Conservation (phyloP, 2,329 filamentous ascomycete genomes). For the Graphium sp. region DNA sequence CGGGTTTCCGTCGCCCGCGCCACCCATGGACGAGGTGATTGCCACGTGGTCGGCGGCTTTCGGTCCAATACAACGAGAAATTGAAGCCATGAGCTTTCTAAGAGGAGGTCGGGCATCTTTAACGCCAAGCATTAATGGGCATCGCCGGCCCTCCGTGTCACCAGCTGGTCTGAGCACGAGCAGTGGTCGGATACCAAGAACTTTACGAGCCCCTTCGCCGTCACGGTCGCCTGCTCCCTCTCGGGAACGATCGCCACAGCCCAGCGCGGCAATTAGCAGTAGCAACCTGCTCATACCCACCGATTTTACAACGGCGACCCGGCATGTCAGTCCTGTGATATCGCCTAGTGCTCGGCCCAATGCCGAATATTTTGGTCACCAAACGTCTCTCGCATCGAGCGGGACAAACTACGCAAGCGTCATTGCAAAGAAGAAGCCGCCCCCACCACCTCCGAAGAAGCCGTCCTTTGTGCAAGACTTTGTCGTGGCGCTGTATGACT, state of each 20-base stretch:
- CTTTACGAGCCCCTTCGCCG: too few relatives aligned
- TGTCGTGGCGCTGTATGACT: slow-evolving; percentile 61
- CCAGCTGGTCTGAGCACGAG: slow-evolving; percentile 1
- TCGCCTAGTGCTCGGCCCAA: slow-evolving; percentile 9
- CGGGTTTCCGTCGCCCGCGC: slow-evolving; percentile 53
- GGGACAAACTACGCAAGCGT: slow-evolving; percentile 8
- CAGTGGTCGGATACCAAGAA: too few relatives aligned
- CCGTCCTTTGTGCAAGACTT: slow-evolving; percentile 35
- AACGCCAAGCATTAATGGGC: slow-evolving; percentile 19
- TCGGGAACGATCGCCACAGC: slow-evolving; percentile 10
- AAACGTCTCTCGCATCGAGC: slow-evolving; percentile 1
- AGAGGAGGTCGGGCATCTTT: slow-evolving; percentile 50
- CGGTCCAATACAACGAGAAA: slow-evolving; percentile 43
- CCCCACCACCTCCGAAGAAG: slow-evolving; percentile 54
- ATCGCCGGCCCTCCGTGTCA: background rate
- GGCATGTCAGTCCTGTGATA: slow-evolving; percentile 12
- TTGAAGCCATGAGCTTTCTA: slow-evolving; percentile 49
- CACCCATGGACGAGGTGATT: slow-evolving; percentile 56
- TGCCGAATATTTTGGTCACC: slow-evolving; percentile 15
- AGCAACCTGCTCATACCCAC: slow-evolving; percentile 15
- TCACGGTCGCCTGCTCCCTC: too few relatives aligned
- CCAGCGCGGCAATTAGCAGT: slow-evolving; percentile 12
- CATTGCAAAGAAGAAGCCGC: slow-evolving; percentile 52
- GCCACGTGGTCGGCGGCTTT: slow-evolving; percentile 47
- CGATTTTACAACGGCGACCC: slow-evolving; percentile 26